A percentile compares a stretch with the other conserved stretches of the same genome.
Conservation (phyloP, 768 basidiomycete species). For the Brasilioporus rufonigricans region DNA sequence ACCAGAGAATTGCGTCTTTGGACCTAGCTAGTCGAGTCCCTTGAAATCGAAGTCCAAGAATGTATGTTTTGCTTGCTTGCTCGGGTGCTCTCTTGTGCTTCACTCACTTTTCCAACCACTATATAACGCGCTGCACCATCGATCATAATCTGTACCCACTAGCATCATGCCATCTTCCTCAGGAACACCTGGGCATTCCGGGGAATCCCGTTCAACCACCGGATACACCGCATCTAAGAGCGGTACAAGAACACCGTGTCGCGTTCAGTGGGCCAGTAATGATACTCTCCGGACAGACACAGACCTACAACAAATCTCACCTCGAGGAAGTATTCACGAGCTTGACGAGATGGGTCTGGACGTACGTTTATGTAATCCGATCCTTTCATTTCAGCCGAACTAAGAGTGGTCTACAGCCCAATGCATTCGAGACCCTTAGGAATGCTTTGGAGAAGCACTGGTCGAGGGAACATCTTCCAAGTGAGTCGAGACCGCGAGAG, state of each 20-base stretch:
- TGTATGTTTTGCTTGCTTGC: conserved; percentile 5
- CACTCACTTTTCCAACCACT: background rate
- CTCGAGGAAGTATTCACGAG: conserved; percentile 31
- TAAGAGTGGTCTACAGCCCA: conserved; percentile 34
- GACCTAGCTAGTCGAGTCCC: background rate
- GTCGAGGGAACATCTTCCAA: conserved; percentile 17
- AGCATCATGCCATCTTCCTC: conserved; percentile 21
- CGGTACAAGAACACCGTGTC: conserved; percentile 47
- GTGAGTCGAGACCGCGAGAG: background rate
- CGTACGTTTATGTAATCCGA: conserved; percentile 35
- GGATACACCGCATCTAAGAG: conserved; percentile 15
- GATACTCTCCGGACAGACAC: conserved; percentile 16
- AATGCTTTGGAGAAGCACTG: conserved; percentile 53
- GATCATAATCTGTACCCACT: conserved; percentile 6
- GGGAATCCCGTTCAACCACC: conserved; percentile 15
- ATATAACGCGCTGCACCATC: background rate
- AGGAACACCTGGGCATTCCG: background rate
- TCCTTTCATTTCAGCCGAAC: background rate
- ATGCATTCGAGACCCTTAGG: conserved; percentile 47
- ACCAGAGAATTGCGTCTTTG: background rate
- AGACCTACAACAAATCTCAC: background rate
- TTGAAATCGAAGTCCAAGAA: background rate
- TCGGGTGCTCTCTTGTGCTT: background rate
- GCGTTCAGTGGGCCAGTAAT: conserved; percentile 50
- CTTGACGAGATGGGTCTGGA: conserved; percentile 55